Percentiles rank a stretch among this genome's conserved stretches.
Conservation (phyloP, 139 green algal genomes). For the Chloropicon primus region DNA sequence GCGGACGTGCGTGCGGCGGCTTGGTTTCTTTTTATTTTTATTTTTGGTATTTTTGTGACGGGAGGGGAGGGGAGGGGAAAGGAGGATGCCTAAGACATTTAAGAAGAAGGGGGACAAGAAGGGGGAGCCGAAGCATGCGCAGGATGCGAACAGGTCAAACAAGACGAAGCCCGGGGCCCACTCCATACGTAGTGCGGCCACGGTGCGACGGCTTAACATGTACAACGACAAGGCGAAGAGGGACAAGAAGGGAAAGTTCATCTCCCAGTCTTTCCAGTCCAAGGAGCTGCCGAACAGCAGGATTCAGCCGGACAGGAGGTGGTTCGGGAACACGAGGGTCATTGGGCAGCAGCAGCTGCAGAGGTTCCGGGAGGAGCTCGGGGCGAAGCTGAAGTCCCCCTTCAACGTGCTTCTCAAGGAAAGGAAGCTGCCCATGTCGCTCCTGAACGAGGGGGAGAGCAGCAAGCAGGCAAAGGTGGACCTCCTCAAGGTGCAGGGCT, state of each 20-base stretch:
- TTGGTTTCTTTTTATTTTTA: background rate
- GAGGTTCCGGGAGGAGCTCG: constrained; percentile 85
- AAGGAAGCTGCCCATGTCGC: constrained; percentile 78
- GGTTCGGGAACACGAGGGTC: constrained; percentile 93
- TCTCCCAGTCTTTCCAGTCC: constrained; percentile 81
- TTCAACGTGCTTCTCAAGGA: constrained; percentile 89
- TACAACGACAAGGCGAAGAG: constrained; percentile 76
- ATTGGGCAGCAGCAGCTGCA: constrained; percentile 94
- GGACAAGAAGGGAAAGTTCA: constrained; percentile 77
- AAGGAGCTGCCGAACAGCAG: constrained; percentile 86
- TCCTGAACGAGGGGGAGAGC: constrained; percentile 48
- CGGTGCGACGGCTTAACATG: constrained; percentile 85
- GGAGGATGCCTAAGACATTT: background rate
- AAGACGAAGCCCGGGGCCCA: background rate
- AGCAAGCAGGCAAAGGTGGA: constrained; percentile 35
- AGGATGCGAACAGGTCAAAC: background rate
- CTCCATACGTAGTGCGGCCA: background rate
- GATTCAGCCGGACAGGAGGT: constrained; percentile 87
- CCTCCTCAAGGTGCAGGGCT: constrained; percentile 72
- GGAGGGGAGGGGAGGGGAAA: background rate
- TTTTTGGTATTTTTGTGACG: background rate
- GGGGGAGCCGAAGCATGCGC: background rate
- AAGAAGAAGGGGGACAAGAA: background rate
- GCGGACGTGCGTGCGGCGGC: no score
- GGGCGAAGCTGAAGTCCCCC: constrained; percentile 62